Percentiles rank a stretch among this genome's conserved stretches.
These are phyloP conservation scores for Apiospora aurea DNA, from an alignment of 2,329 filamentous ascomycete genomes.

Conservation along the genomic window DNA sequence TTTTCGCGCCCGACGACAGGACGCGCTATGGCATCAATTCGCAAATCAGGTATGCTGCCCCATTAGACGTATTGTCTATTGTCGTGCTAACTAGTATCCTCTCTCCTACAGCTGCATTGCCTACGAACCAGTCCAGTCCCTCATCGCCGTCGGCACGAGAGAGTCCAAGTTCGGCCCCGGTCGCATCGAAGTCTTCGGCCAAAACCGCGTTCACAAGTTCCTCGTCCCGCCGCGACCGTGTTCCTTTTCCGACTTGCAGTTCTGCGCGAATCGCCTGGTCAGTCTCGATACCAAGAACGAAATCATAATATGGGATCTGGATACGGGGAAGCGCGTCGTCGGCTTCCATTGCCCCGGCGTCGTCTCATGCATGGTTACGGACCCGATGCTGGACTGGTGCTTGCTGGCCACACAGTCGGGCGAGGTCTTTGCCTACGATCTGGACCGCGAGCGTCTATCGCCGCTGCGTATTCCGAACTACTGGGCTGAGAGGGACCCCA, in stretches of 20 bases:
- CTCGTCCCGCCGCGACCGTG: conserved; percentile 74
- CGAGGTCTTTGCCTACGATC: conserved; percentile 89
- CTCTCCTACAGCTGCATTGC: conserved; percentile 72
- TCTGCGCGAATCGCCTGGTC: conserved; percentile 85
- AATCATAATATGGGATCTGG: conserved; percentile 81
- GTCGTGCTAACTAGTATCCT: not conserved
- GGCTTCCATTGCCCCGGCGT: conserved; percentile 79
- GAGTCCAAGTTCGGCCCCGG: conserved; percentile 86
- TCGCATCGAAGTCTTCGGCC: conserved; percentile 88
- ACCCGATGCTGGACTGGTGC: conserved; percentile 92
- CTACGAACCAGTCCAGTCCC: conserved; percentile 92
- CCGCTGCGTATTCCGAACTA: conserved; percentile 86
- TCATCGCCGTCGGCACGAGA: conserved; percentile 89
- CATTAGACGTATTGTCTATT: not conserved
- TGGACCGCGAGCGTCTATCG: conserved; percentile 79
- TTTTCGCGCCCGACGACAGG: conserved; percentile 86
- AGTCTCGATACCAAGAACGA: conserved; percentile 88
- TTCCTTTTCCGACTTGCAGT: conserved; percentile 80
- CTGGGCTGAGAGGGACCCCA: conserved; percentile 78
- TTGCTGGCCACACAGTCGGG: conserved; percentile 84
- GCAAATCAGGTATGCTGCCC: conserved; percentile 63
- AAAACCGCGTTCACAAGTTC: conserved; percentile 78
- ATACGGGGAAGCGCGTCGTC: conserved; percentile 69
- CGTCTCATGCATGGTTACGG: conserved; percentile 77
- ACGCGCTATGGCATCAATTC: conserved; percentile 84